These are phyloP conservation scores for Gaeumannomyces tritici DNA, from an alignment of 2,329 filamentous ascomycete genomes.

Conservation along the genomic window DNA sequence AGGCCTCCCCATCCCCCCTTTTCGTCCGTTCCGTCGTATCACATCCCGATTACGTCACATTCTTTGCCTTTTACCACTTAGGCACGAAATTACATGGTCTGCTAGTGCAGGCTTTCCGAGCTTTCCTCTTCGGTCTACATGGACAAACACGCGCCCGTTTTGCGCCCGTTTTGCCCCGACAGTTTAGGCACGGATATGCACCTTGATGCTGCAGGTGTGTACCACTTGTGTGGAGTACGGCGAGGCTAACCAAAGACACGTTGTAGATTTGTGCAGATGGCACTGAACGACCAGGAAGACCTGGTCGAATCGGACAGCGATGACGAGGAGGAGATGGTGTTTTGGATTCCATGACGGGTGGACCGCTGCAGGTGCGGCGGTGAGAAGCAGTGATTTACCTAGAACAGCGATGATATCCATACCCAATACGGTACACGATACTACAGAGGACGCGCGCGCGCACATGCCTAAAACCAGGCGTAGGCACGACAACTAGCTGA, in stretches of 20 bases:
- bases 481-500: not conserved
- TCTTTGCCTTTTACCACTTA: not conserved
- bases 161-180: not conserved
- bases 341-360: conserved; percentile 2
- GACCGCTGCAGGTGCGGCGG: not conserved
- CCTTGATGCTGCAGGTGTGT: not conserved
- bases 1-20: not conserved
- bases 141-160: not conserved
- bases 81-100: not conserved
- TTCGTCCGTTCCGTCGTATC: not conserved
- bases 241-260: not conserved
- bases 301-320: conserved; percentile 8
- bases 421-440: not conserved
- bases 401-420: not conserved
- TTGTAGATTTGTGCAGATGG: conserved; percentile 11
- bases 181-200: not conserved
- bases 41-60: not conserved
- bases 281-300: conserved; percentile 11
- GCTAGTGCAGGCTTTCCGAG: not conserved
- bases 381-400: not conserved
- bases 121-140: not conserved
- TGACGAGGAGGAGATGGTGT: conserved; percentile 6
- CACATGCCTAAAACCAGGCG: not conserved
- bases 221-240: not conserved
- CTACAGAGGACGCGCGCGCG: not conserved